Evolutionary conservation across 2,329 filamentous ascomycete species (phyloP).

Genomic region (Amesomyces nigricolor): DNA sequence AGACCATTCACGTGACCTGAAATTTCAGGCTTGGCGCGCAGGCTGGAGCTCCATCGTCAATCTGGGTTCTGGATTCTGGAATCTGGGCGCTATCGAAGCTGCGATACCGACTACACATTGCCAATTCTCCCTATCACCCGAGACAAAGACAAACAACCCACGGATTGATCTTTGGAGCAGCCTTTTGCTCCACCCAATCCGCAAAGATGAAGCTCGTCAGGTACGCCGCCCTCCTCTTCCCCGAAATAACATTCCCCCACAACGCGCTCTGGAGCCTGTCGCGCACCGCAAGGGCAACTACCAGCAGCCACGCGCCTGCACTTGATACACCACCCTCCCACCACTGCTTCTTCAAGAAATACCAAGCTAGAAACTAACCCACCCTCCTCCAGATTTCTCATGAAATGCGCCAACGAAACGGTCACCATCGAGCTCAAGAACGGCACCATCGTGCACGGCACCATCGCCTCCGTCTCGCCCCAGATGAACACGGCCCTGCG

Average conservation of each 20-base stretch:
- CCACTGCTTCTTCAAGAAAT: slow-evolving; percentile 7
- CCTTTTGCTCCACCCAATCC: slow-evolving; percentile 16
- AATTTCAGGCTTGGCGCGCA: slow-evolving; percentile 9
- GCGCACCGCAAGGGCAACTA: background rate
- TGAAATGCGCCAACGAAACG: slow-evolving; percentile 99
- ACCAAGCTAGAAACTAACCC: slow-evolving; percentile 28
- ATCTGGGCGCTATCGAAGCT: background rate
- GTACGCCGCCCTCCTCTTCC: slow-evolving; percentile 47
- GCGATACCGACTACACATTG: slow-evolving; percentile 1
- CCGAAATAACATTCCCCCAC: background rate
- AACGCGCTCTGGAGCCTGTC: slow-evolving; percentile 37
- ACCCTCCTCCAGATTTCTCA: slow-evolving; percentile 67
- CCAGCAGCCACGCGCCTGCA: background rate
- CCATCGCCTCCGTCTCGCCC: slow-evolving; percentile 91
- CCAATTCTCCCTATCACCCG: background rate
- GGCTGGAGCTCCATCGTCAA: slow-evolving; percentile 4
- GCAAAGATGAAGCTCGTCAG: slow-evolving; percentile 92
- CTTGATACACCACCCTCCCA: background rate
- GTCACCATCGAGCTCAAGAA: slow-evolving; percentile 98
- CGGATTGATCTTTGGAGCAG: slow-evolving; percentile 10
- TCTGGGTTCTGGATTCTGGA: background rate
- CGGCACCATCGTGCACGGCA: slow-evolving; percentile 94
- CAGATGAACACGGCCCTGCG: slow-evolving; percentile 98
- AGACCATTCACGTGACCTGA: slow-evolving; percentile 6
- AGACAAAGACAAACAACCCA: background rate